Percentiles rank a stretch among this genome's conserved stretches.
Conservation (phyloP, 805 yeast genomes). For the Nakazawaea wickerhamii region DNA sequence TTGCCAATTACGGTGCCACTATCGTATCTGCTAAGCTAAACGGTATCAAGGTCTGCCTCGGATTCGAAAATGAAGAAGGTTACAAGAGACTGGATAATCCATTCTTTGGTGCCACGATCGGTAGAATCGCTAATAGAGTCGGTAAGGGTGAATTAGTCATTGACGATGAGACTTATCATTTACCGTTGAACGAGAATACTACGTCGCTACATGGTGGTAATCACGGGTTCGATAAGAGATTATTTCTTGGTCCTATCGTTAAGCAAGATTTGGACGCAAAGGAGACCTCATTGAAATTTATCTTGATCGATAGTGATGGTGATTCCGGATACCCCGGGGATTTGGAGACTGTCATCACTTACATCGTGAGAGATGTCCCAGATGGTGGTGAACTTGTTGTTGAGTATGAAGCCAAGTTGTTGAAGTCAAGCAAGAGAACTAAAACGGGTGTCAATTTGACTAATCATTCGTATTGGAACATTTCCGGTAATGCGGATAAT, state of each 20-base stretch:
- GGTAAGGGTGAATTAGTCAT: conserved; percentile 35
- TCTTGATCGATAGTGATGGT: conserved; percentile 39
- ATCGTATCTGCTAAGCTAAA: conserved; percentile 37
- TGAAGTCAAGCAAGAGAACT: conserved; percentile 25
- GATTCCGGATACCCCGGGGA: conserved; percentile 60
- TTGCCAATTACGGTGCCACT: conserved; percentile 48
- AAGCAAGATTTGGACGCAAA: conserved; percentile 27
- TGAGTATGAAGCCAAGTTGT: conserved; percentile 41
- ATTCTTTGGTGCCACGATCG: conserved; percentile 59
- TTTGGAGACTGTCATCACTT: conserved; percentile 39
- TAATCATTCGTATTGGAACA: conserved; percentile 59
- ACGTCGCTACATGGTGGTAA: conserved; percentile 52
- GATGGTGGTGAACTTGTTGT: conserved; percentile 34
- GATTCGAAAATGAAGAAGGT: conserved; percentile 30
- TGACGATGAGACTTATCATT: conserved; percentile 33
- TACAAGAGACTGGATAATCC: conserved; percentile 32
- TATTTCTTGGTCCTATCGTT: conserved; percentile 50
- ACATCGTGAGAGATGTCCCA: conserved; percentile 31
- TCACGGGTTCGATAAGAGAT: conserved; percentile 44
- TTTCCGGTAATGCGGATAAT: conserved; percentile 22
- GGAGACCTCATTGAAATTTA: conserved; percentile 31
- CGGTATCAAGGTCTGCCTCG: conserved; percentile 34
- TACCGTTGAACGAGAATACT: conserved; percentile 37
- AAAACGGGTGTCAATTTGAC: conserved; percentile 53
- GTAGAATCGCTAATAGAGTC: conserved; percentile 61